Evolutionary conservation across 768 basidiomycete species (phyloP), one percentile per base, ranked within the genome.

Genomic region (Termitomyces sp.): DNA sequence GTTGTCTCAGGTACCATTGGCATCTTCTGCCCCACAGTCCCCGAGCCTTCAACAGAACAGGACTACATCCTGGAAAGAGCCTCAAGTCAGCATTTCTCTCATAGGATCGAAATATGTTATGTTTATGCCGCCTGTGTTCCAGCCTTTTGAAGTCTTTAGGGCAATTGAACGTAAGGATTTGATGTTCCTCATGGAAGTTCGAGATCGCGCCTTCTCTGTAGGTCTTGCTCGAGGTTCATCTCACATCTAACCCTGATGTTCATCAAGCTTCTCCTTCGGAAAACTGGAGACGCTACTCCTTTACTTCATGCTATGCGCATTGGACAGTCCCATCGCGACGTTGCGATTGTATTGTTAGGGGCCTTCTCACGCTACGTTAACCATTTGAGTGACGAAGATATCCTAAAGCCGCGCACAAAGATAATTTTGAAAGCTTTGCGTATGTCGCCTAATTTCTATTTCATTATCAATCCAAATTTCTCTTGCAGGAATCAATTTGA

Each of bases 281-380:
- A 91, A 68, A 86, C 86, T 39, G 93, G 92, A 2, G 88, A 90
- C 42, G 85, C 87, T 24, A 94, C 94, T 1, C 95, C 95, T 7
- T 82, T 98, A 15, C 81, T 97, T 7, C 93, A 98, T 68, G 93
- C 94, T 0, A 93, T 96, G 81, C 80, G 89, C 24, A 87, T 91
- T 31, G 89, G 90, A 30, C 73, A 79, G 61, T 82, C 83, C 41
- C 87, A 93, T 64, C 78, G 83, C 59, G 94, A 97, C 54, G 84
- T 98, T 9, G 89, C 93, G 4, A 91, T 98, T 60, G 66, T 96
- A 5, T 78, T 98, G 2, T 70, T 97, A 15, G 95, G 95, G 13
- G 93, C 95, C 13, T 86, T 97, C 68, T 95, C 93, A 13, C 85
- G 95, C 22, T 96, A 87, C 77, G 85, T 98, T 56, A 98, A 98